Conservation (phyloP, 495 filamentous ascomycete species). For the Xylaria flabelliformis region DNA sequence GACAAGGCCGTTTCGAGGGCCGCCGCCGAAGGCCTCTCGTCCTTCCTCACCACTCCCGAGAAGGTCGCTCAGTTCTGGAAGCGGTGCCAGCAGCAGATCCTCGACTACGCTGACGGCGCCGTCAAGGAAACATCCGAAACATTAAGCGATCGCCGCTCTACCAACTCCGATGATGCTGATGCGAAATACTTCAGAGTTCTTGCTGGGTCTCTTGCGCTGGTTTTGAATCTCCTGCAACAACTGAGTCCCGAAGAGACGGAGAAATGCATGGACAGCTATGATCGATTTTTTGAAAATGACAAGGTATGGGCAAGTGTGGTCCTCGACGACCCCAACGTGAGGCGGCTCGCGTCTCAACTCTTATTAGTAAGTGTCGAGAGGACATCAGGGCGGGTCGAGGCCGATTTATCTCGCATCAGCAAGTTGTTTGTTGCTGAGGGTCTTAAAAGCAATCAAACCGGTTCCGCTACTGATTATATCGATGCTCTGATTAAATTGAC, state of each 20-base stretch:
- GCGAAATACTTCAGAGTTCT: slow-evolving; percentile 84
- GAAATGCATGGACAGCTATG: slow-evolving; percentile 56
- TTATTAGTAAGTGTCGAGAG: slow-evolving; percentile 64
- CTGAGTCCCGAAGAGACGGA: slow-evolving; percentile 55
- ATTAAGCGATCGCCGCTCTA: slow-evolving; percentile 85
- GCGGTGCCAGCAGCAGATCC: slow-evolving; percentile 73
- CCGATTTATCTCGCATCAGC: slow-evolving; percentile 66
- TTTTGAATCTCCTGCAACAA: slow-evolving; percentile 59
- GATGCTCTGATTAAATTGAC: slow-evolving; percentile 69
- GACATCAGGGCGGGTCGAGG: slow-evolving; percentile 55
- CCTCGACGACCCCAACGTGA: slow-evolving; percentile 71
- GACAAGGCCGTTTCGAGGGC: slow-evolving; percentile 75
- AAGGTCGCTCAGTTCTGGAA: slow-evolving; percentile 79
- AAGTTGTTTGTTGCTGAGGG: slow-evolving; percentile 71
- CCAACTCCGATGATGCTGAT: slow-evolving; percentile 81
- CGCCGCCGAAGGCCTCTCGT: slow-evolving; percentile 74
- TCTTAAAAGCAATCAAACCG: slow-evolving; percentile 68
- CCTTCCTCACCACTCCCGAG: slow-evolving; percentile 77
- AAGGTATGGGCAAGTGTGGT: slow-evolving; percentile 78
- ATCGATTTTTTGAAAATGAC: slow-evolving; percentile 63
- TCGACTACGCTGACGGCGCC: slow-evolving; percentile 81
- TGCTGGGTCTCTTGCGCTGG: slow-evolving; percentile 65
- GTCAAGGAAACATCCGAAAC: slow-evolving; percentile 79
- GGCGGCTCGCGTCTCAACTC: slow-evolving; percentile 72
- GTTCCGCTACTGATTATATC: slow-evolving; percentile 74